Evolutionary conservation across 1,284 basidiomycete genomes (phyloP).

Genomic region (Trichosporon coremiiforme): DNA sequence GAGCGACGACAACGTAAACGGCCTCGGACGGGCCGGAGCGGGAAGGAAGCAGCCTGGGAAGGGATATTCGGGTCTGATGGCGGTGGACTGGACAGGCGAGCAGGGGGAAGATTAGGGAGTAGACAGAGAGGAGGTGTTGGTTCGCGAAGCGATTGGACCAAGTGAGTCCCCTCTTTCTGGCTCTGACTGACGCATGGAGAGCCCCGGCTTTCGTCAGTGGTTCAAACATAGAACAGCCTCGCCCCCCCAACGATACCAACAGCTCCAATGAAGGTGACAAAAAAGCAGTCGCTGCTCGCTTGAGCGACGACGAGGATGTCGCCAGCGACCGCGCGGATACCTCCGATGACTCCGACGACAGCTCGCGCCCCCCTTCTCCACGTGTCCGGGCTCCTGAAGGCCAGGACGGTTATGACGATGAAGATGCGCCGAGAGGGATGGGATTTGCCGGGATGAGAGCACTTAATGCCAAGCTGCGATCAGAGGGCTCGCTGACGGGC

Average conservation of each 20-base stretch:
- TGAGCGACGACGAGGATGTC: not conserved
- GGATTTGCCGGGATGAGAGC: not conserved
- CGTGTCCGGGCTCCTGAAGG: not conserved
- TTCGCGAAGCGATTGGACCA: slow-evolving; percentile 67
- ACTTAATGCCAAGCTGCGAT: not conserved
- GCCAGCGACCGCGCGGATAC: not conserved
- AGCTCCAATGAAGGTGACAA: not conserved
- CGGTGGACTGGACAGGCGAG: slow-evolving; percentile 50
- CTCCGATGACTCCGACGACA: not conserved
- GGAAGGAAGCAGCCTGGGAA: slow-evolving; percentile 76
- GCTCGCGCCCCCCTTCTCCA: not conserved
- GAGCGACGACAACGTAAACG: slow-evolving; percentile 71
- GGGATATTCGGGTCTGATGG: slow-evolving; percentile 78
- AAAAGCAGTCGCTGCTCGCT: not conserved
- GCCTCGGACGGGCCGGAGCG: slow-evolving; percentile 62
- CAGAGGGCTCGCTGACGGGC: not conserved
- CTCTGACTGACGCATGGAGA: slow-evolving; percentile 36
- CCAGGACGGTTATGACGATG: not conserved
- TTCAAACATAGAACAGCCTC: not conserved
- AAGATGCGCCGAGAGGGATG: not conserved
- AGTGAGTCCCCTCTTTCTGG: slow-evolving; percentile 51
- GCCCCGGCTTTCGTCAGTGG: slow-evolving; percentile 68
- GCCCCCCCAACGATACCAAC: not conserved
- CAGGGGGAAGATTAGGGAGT: slow-evolving; percentile 30
- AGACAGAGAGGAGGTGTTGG: slow-evolving; percentile 55